phyloP scores from a whole-genome alignment of 106 monocot genomes.

The Amphibolis antarctica region DNA sequence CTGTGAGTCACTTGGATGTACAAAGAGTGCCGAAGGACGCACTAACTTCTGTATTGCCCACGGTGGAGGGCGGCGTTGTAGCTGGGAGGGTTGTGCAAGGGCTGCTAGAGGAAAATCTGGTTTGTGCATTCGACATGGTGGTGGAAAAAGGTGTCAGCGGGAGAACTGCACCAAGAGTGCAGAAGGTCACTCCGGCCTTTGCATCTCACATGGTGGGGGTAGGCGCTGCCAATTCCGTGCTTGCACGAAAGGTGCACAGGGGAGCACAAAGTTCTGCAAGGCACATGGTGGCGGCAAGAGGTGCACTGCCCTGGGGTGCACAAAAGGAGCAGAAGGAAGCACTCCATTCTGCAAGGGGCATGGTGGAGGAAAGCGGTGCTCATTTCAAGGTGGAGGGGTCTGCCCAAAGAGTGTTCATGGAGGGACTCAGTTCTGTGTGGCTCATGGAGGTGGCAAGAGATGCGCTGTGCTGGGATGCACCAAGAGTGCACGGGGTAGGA shows the following conservation, averaged over 20 bases:
- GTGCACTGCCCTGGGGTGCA: conserved; percentile 30
- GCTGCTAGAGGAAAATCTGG: conserved; percentile 59
- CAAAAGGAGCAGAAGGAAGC: conserved; percentile 60
- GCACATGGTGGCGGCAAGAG: conserved; percentile 66
- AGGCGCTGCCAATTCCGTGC: conserved; percentile 42
- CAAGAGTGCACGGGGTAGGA: conserved; percentile 45
- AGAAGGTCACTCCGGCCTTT: conserved; percentile 52
- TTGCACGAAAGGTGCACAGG: conserved; percentile 57
- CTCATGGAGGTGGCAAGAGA: conserved; percentile 51
- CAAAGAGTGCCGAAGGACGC: conserved; percentile 59
- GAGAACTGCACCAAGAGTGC: conserved; percentile 48
- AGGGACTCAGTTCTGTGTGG: conserved; percentile 42
- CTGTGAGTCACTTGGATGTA: conserved; percentile 41
- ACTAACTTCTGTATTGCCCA: conserved; percentile 61
- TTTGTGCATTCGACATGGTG: conserved; percentile 51
- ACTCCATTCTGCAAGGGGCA: conserved; percentile 56
- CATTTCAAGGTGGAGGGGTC: conserved; percentile 23
- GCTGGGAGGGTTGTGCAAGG: conserved; percentile 26
- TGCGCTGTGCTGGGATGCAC: conserved; percentile 32
- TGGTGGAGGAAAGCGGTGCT: conserved; percentile 58
- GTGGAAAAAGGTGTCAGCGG: conserved; percentile 52
- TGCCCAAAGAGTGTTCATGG: conserved; percentile 56
- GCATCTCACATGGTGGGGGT: conserved; percentile 68
- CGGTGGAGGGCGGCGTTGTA: conserved; percentile 56
- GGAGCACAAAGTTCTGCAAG: conserved; percentile 60